These are phyloP conservation scores for Pseudozyma sp. DNA, from an alignment of 1,284 basidiomycete genomes.

Conservation along the genomic window DNA sequence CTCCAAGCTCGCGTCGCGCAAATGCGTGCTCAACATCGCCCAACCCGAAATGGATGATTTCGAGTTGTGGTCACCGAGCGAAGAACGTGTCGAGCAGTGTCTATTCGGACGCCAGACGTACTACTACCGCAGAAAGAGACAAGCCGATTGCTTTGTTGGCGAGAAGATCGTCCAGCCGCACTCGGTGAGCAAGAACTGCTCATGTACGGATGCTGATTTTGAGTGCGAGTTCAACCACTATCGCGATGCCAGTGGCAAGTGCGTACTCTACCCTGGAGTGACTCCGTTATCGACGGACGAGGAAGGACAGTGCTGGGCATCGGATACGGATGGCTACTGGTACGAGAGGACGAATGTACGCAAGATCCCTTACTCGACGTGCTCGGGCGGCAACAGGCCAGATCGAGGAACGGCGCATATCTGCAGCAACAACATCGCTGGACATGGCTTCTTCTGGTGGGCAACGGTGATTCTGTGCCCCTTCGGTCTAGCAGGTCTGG, in stretches of 20 bases:
- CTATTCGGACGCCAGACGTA: slow-evolving; percentile 65
- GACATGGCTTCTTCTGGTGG: slow-evolving; percentile 66
- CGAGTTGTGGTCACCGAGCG: slow-evolving; percentile 67
- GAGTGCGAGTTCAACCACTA: slow-evolving; percentile 69
- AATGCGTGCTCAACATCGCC: slow-evolving; percentile 58
- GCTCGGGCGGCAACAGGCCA: slow-evolving; percentile 57
- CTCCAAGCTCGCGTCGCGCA: slow-evolving; percentile 73
- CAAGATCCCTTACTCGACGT: slow-evolving; percentile 63
- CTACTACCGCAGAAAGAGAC: slow-evolving; percentile 65
- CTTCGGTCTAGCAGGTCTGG: slow-evolving; percentile 48
- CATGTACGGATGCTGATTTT: slow-evolving; percentile 64
- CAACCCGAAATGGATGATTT: slow-evolving; percentile 62
- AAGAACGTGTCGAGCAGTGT: slow-evolving; percentile 63
- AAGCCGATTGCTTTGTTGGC: slow-evolving; percentile 65
- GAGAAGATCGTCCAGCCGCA: slow-evolving; percentile 57
- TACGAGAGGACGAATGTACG: slow-evolving; percentile 65
- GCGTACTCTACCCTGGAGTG: slow-evolving; percentile 59
- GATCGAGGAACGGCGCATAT: slow-evolving; percentile 60
- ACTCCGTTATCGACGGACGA: slow-evolving; percentile 42
- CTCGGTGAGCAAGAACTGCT: slow-evolving; percentile 52
- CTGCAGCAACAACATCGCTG: slow-evolving; percentile 48
- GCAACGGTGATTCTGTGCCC: slow-evolving; percentile 54
- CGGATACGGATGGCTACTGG: slow-evolving; percentile 62
- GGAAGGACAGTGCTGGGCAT: slow-evolving; percentile 54
- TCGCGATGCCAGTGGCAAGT: slow-evolving; percentile 54